phyloP scores from a whole-genome alignment of 1,284 basidiomycete species.

The Phaffia rhodozyma region DNA sequence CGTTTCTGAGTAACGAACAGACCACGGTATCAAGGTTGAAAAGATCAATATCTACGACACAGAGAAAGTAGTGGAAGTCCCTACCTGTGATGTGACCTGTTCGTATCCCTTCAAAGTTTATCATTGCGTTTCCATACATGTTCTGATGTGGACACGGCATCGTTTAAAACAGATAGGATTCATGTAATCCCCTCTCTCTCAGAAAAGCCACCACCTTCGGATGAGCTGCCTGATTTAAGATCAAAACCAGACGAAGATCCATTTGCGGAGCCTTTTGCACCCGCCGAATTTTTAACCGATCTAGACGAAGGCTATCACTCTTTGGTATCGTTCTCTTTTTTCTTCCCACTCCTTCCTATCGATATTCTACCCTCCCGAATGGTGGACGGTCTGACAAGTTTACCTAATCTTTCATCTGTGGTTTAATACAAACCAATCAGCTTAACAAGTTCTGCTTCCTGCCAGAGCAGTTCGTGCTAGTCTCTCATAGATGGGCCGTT shows the following conservation, averaged over 20 bases:
- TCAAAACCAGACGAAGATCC: not conserved
- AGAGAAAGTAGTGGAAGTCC: not conserved
- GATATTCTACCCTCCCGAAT: too few species aligned
- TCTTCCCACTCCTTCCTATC: not conserved
- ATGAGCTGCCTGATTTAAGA: slow-evolving; percentile 1
- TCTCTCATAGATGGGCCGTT: slow-evolving; percentile 6
- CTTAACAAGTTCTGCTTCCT: slow-evolving; percentile 16
- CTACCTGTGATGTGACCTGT: not conserved
- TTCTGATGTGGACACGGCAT: not conserved
- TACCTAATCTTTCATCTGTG: too few species aligned
- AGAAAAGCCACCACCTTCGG: slow-evolving; percentile 7
- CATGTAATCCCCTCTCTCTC: slow-evolving; percentile 1
- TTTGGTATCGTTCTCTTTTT: not conserved
- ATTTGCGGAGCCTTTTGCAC: slow-evolving; percentile 9
- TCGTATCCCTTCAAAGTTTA: not conserved
- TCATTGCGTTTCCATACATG: not conserved
- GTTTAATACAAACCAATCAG: not conserved
- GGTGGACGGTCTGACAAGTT: too few species aligned
- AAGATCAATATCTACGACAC: slow-evolving; percentile 14
- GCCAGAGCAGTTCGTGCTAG: slow-evolving; percentile 15
- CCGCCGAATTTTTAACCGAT: slow-evolving; percentile 2
- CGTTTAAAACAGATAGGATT: not conserved
- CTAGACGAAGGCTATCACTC: not conserved
- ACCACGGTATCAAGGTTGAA: not conserved
- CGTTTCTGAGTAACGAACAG: not conserved